A percentile compares a stretch with the other conserved stretches of the same genome.
These are phyloP conservation scores for Tolypocladium tropicale DNA, from an alignment of 2,329 filamentous ascomycete genomes.

Conservation along the genomic window DNA sequence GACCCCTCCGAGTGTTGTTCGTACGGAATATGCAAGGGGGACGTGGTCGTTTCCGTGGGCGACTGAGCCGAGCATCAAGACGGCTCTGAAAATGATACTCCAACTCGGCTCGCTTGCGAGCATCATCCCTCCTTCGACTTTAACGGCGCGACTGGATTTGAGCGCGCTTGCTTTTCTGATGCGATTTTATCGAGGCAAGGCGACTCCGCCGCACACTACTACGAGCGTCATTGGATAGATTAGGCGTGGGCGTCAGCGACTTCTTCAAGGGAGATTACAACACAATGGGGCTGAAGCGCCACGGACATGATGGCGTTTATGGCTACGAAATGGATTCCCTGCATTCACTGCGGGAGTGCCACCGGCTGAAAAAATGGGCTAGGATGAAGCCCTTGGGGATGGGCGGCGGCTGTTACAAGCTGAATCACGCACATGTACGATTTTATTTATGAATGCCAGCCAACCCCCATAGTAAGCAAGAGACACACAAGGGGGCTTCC, in stretches of 20 bases:
- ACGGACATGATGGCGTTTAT: background rate
- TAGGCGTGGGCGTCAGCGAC: background rate
- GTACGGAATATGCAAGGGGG: slow-evolving; percentile 41
- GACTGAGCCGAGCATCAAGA: slow-evolving; percentile 9
- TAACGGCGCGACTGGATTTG: background rate
- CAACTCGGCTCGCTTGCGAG: background rate
- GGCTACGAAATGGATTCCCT: background rate
- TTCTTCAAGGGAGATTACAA: background rate
- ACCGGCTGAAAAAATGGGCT: background rate
- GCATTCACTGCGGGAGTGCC: background rate
- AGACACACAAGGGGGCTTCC: background rate
- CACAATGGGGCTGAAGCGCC: background rate
- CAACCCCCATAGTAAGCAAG: background rate
- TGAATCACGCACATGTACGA: background rate
- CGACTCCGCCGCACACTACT: background rate
- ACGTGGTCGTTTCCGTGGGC: slow-evolving; percentile 36
- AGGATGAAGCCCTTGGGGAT: background rate
- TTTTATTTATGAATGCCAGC: background rate
- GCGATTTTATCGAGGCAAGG: background rate
- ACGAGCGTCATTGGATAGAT: background rate
- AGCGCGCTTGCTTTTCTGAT: background rate
- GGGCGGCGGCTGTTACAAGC: background rate
- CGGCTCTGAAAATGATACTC: background rate
- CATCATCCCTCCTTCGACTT: background rate
- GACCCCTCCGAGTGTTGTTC: slow-evolving; percentile 41